A percentile compares a stretch with the other conserved stretches of the same genome.
These are phyloP conservation scores for Apostasia ramifera DNA, from an alignment of 106 monocot genomes.

Conservation along the genomic window DNA sequence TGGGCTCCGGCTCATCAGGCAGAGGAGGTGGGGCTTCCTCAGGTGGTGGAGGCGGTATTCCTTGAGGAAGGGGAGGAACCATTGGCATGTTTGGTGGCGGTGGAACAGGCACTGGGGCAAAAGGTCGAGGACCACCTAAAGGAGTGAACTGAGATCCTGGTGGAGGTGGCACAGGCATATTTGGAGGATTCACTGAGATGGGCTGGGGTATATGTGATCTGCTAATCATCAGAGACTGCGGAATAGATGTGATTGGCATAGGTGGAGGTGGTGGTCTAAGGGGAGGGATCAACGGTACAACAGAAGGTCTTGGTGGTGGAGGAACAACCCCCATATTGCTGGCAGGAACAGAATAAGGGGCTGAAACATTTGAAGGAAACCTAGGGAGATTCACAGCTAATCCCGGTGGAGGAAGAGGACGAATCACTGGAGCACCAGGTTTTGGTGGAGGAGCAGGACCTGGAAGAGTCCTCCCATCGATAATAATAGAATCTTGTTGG, in stretches of 20 bases:
- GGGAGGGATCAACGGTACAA: slow-evolving; percentile 24
- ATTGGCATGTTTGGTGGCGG: slow-evolving; percentile 42
- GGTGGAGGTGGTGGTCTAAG: slow-evolving; percentile 48
- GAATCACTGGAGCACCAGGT: slow-evolving; percentile 52
- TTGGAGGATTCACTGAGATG: slow-evolving; percentile 40
- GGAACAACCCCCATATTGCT: slow-evolving; percentile 14
- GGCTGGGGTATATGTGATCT: slow-evolving; percentile 32
- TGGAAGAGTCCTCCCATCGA: slow-evolving; percentile 40
- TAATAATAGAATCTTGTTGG: slow-evolving; percentile 25
- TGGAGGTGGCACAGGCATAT: slow-evolving; percentile 60
- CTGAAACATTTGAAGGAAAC: slow-evolving; percentile 26
- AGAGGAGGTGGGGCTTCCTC: slow-evolving; percentile 87
- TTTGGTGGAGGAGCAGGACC: slow-evolving; percentile 78
- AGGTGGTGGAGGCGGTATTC: slow-evolving; percentile 82
- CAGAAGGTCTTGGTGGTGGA: slow-evolving; percentile 35
- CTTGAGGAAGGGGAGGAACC: slow-evolving; percentile 39
- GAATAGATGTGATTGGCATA: slow-evolving; percentile 22
- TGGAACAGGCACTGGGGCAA: slow-evolving; percentile 43
- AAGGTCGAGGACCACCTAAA: slow-evolving; percentile 31
- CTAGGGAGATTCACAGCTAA: slow-evolving; percentile 71
- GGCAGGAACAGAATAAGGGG: slow-evolving; percentile 33
- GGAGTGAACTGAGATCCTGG: slow-evolving; percentile 64
- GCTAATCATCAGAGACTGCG: slow-evolving; percentile 42
- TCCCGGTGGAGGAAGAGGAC: slow-evolving; percentile 82
- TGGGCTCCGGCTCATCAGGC: slow-evolving; percentile 98